phyloP scores from a whole-genome alignment of 1,139 yeast species.

The Debaryomyces sp. region DNA sequence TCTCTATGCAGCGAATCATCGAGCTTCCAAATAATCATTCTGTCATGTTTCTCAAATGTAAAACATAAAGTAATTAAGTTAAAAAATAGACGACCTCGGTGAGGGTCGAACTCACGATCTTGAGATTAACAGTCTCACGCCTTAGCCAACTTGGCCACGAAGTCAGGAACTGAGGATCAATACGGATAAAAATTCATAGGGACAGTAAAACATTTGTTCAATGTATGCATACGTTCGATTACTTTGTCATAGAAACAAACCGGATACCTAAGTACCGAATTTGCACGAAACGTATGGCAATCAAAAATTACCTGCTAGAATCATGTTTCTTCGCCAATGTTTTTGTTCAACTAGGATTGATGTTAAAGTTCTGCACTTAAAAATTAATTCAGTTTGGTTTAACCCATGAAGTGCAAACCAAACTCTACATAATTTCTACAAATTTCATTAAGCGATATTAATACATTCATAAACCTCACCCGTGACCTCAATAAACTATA shows the following conservation, averaged over 20 bases:
- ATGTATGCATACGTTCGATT: no score
- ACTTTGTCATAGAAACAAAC: no score
- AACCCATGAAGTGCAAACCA: not conserved
- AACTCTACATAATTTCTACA: not conserved
- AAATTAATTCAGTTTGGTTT: not conserved
- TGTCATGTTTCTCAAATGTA: not conserved
- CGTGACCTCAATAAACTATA: constrained; percentile 6
- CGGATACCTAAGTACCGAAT: no score
- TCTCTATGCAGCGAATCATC: constrained; percentile 1
- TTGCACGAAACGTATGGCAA: no score
- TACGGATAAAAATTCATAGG: no score
- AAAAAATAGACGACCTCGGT: not conserved
- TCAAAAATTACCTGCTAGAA: no score
- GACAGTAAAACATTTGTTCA: no score
- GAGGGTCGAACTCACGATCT: constrained; percentile 27
- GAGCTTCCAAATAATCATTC: not conserved
- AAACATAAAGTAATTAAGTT: not conserved
- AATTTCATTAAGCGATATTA: constrained; percentile 2
- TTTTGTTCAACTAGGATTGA: no score
- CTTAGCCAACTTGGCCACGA: constrained; percentile 48
- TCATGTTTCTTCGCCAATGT: not conserved
- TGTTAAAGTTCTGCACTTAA: no score
- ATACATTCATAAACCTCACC: constrained; percentile 7
- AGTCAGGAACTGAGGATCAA: constrained; percentile 21
- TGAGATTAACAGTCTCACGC: constrained; percentile 47